Conservation (phyloP, 305 asterid genomes). For the Fraxinus angustifolia region DNA sequence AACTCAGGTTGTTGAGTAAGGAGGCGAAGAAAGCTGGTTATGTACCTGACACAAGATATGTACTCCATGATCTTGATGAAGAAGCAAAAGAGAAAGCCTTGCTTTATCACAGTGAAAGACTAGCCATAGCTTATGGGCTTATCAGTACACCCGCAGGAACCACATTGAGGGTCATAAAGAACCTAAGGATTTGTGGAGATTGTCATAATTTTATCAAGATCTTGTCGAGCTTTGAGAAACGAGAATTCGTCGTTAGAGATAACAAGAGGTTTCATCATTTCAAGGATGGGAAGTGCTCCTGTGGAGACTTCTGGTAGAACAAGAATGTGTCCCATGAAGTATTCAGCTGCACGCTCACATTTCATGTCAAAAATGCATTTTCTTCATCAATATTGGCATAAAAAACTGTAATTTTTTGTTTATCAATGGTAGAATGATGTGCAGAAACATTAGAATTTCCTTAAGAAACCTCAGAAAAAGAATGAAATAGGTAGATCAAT, state of each 20-base stretch:
- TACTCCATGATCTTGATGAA: conserved; percentile 40
- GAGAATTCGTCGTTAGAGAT: conserved; percentile 56
- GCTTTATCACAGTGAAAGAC: conserved; percentile 66
- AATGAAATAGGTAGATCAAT: background rate
- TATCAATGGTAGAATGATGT: background rate
- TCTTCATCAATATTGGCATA: background rate
- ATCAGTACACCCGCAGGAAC: conserved; percentile 56
- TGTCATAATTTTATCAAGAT: conserved; percentile 63
- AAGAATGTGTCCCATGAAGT: background rate
- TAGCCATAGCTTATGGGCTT: conserved; percentile 65
- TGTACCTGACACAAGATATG: conserved; percentile 50
- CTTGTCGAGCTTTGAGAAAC: conserved; percentile 41
- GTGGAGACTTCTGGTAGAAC: conserved; percentile 65
- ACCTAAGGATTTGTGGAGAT: conserved; percentile 62
- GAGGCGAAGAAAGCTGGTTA: conserved; percentile 48
- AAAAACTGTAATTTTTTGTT: background rate
- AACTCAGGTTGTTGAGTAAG: conserved; percentile 33
- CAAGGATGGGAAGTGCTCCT: conserved; percentile 61
- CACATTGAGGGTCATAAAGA: conserved; percentile 52
- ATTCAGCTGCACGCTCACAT: background rate
- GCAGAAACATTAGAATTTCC: background rate
- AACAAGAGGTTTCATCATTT: conserved; percentile 73
- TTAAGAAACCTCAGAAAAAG: background rate
- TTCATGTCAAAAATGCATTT: background rate
- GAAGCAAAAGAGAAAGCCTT: conserved; percentile 54